Conservation (phyloP, 352 stramenopile genomes). For the Globisporangium camurandrum region DNA sequence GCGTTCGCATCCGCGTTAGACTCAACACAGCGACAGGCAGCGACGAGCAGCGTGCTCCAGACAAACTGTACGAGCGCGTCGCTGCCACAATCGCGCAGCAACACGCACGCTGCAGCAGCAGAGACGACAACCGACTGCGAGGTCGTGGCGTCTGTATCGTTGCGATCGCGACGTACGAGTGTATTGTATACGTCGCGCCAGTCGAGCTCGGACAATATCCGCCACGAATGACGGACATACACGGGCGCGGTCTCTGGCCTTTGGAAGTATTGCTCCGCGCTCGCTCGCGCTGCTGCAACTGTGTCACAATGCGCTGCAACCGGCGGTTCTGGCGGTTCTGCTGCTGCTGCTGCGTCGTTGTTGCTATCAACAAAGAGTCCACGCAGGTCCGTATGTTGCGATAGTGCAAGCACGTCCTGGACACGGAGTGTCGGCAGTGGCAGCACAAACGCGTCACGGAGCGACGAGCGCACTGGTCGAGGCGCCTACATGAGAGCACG, state of each 20-base stretch:
- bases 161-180: background rate
- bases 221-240: conserved; percentile 23
- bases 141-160: background rate
- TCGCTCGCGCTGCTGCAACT: conserved; percentile 11
- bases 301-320: background rate
- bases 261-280: conserved; percentile 19
- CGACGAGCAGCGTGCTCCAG: conserved; percentile 37
- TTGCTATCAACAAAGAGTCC: conserved; percentile 2
- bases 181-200: conserved; percentile 28
- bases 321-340: background rate
- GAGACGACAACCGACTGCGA: no score
- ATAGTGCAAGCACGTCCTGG: conserved; percentile 23
- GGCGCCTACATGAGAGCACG: conserved; percentile 10
- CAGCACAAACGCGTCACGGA: conserved; percentile 46
- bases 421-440: conserved; percentile 31
- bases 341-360: background rate
- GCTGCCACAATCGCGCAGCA: conserved; percentile 34
- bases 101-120: conserved; percentile 18
- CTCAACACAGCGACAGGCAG: no score
- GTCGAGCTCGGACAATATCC: conserved; percentile 24
- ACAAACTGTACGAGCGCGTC: conserved; percentile 37
- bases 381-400: conserved; percentile 17
- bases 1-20: no score
- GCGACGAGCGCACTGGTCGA: conserved; percentile 7
- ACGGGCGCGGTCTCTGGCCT: conserved; percentile 16